Conservation (phyloP, 2,329 filamentous ascomycete species). For the Penicillium sp. region DNA sequence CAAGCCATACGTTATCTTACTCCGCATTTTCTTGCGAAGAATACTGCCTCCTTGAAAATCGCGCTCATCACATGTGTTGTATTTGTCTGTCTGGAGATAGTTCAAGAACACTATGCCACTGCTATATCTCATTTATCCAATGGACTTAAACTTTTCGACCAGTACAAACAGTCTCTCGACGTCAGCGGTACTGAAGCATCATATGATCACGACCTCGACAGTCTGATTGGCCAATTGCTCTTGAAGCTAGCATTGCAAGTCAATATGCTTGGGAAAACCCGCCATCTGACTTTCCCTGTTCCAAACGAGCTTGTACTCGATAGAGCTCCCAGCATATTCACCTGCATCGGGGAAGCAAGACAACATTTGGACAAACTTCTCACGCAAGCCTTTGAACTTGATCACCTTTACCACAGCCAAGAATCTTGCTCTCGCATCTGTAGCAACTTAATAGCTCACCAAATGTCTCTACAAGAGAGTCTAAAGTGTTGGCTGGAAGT, state of each 20-base stretch:
- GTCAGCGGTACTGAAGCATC: neutral
- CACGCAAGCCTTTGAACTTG: neutral
- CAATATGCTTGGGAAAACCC: neutral
- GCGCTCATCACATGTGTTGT: neutral
- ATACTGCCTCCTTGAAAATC: neutral
- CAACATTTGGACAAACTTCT: neutral
- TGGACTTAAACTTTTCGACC: neutral
- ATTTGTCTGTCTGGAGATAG: slow-evolving; percentile 2
- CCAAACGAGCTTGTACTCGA: neutral
- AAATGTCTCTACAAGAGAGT: neutral
- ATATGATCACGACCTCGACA: neutral
- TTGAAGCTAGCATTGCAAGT: neutral
- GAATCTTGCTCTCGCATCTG: neutral
- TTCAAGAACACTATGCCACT: neutral
- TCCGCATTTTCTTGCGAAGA: neutral
- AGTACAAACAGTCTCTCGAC: neutral
- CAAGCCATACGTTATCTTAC: neutral
- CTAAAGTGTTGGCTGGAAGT: neutral
- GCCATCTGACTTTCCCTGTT: neutral
- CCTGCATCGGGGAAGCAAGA: neutral
- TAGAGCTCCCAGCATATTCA: neutral
- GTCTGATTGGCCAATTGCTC: neutral
- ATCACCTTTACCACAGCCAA: neutral
- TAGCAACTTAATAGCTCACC: neutral
- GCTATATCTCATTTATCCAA: slow-evolving; percentile 1